These are phyloP conservation scores for Chaetoceros muelleri DNA, from an alignment of 108 stramenopile genomes.

Conservation along the genomic window DNA sequence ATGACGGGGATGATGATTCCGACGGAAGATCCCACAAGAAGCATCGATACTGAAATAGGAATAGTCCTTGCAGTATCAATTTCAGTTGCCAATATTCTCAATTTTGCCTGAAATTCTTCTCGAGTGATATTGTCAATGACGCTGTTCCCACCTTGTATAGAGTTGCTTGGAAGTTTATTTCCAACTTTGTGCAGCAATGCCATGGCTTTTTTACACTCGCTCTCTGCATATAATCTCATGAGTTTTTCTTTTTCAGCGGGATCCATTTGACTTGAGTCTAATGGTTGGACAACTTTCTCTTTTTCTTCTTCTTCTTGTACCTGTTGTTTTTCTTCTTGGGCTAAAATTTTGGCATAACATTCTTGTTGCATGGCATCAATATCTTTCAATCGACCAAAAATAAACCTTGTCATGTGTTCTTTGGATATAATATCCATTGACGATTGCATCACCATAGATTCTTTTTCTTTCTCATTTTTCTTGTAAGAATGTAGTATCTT, in stretches of 20 bases:
- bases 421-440: not conserved
- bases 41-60: constrained; percentile 71
- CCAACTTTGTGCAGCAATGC: not conserved
- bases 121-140: constrained; percentile 16
- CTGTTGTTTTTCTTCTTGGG: too few species aligned
- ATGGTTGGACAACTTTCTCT: not conserved
- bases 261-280: not conserved
- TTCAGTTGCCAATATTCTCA: constrained; percentile 21
- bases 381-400: not conserved
- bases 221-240: not conserved
- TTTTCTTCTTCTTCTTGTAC: constrained; percentile 5
- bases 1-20: constrained; percentile 72
- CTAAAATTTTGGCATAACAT: too few species aligned
- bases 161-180: constrained; percentile 8
- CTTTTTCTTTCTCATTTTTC: not conserved
- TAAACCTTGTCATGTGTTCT: constrained; percentile 1
- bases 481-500: constrained; percentile 1
- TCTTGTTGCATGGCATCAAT: not conserved
- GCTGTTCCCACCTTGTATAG: too few species aligned
- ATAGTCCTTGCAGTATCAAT: constrained; percentile 43
- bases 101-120: constrained; percentile 21
- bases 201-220: not conserved
- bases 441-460: not conserved
- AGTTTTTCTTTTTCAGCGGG: not conserved
- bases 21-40: constrained; percentile 70